Base-by-base conservation (phyloP, 306 rosid species). In the Mimosa pudica region DNA sequence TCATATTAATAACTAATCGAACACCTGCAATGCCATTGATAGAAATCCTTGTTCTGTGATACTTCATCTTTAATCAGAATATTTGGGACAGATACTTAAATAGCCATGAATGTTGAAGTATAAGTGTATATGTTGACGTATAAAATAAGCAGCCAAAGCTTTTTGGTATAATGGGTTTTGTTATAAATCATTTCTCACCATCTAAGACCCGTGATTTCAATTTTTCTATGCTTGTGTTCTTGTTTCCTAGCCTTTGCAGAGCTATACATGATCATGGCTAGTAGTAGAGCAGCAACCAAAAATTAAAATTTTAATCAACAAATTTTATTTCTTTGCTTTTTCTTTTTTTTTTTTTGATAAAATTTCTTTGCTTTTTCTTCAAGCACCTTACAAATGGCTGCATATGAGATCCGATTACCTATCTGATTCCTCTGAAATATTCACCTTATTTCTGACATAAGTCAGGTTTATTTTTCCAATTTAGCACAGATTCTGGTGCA, bases 331-430 rank as follows among this genome's bases (percentile, higher is more conserved):
- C 77, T 67, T 68, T 74, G 55, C 67, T 49, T 17, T 47, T 55
- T 73, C 42, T 73, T 66, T 70, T n/a, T n/a, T n/a, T n/a, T n/a
- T n/a, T n/a, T n/a, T n/a, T n/a, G n/a, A n/a, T n/a, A n/a, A n/a
- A n/a, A 77, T 30, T 81, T 8, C 70, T 67, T 68, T 74, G 55
- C 67, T 51, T n/a, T 47, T 55, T 73, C 42, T 73, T 66, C 61
- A 77, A 36, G 51, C 58, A 47, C 72, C 67, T 75, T 54, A n/a
- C 64, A 68, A 81, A 45, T 74, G 71, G 32, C 63, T 45, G 58
- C 51, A 5, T 17, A 44, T 64, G 71, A 51, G 30, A 55, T 74
- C 52, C 68, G 35, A 65, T 49, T 10, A 41, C 12, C 6, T 11
- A 70, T 51, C 74, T 42, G 47, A 45, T 57, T 24, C 67, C 41